Evolutionary conservation across 805 yeast species (phyloP).

Genomic region (Pichia insulana): DNA sequence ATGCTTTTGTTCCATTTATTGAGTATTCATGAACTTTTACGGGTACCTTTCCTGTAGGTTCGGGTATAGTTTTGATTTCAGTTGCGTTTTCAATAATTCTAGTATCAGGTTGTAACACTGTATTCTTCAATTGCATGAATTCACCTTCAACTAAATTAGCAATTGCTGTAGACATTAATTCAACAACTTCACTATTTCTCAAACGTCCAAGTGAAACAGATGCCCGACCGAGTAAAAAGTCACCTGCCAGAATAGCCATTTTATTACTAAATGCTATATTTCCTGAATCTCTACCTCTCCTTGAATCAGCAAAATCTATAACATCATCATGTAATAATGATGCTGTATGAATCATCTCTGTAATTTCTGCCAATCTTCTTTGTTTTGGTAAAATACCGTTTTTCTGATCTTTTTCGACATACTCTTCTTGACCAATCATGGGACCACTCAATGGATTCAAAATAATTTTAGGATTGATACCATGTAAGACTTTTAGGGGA

Average conservation of each 20-base stretch:
- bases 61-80: slow-evolving; percentile 39
- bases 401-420: slow-evolving; percentile 38
- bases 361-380: slow-evolving; percentile 91
- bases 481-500: slow-evolving; percentile 79
- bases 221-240: slow-evolving; percentile 89
- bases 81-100: slow-evolving; percentile 37
- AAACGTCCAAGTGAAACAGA: slow-evolving; percentile 91
- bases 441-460: slow-evolving; percentile 80
- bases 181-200: slow-evolving; percentile 95
- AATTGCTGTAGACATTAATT: slow-evolving; percentile 87
- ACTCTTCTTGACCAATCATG: slow-evolving; percentile 58
- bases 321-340: slow-evolving; percentile 94
- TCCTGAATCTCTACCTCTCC: slow-evolving; percentile 88
- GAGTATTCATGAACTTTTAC: slow-evolving; percentile 51
- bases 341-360: slow-evolving; percentile 97
- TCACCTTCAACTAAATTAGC: slow-evolving; percentile 98
- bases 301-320: slow-evolving; percentile 78
- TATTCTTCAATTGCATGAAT: slow-evolving; percentile 95
- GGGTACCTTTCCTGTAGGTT: slow-evolving; percentile 55
- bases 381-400: slow-evolving; percentile 90
- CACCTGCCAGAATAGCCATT: slow-evolving; percentile 97
- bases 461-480: slow-evolving; percentile 76
- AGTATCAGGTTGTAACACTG: slow-evolving; percentile 53
- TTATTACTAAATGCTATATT: slow-evolving; percentile 92
- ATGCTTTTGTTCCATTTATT: slow-evolving; percentile 21